Evolutionary conservation across 495 filamentous ascomycete species (phyloP), one percentile per base, ranked within the genome.

Genomic region (Aspergillus campestris): DNA sequence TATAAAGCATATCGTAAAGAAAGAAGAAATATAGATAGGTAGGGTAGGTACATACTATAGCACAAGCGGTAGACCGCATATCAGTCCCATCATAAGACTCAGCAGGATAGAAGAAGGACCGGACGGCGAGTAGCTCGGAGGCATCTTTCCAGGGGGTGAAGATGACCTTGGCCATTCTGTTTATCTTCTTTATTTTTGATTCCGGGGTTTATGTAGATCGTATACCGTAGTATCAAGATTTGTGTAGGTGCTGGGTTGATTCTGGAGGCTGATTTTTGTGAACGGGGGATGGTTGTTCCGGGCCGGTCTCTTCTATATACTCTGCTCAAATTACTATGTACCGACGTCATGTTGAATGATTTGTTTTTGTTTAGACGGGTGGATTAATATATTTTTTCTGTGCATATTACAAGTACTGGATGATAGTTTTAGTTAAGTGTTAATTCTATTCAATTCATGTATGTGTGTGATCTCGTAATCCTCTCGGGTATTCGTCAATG

Each of bases 71-170:
- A 8, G 62, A 56, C 31, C 70, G 70, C 56, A 64, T 48, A 36
- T 72, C 64, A 4, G 59, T 58, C 3, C 64, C 62, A 32, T 64
- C 51, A 38, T 62, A 66, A 7, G 52, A 42, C 5, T 62, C 52
- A 29, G 59, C 44, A 10, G 80, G 73, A 59, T 83, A 94, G 44
- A 95, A 81, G 52, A 81, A 73, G 18, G 55, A 55, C 42, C 87
- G 79, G 35, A 92, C 79, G 11, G 67, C 55, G 42, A 89, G 64
- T 38, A 95, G 74, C 49, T 89, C 81, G 11, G 61, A 47, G 15
- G 71, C 72, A 51, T 75, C 62, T 49, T 86, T 82, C 87, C 87
- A 94, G 30, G 87, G 84, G 29, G 85, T 90, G 62, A 86, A 80
- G 13, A 84, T 72, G 58, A 88, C 84, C 59, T 82, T 82, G 4